Conservation (phyloP, 1,284 basidiomycete genomes). For the Tilletia walkeri region DNA sequence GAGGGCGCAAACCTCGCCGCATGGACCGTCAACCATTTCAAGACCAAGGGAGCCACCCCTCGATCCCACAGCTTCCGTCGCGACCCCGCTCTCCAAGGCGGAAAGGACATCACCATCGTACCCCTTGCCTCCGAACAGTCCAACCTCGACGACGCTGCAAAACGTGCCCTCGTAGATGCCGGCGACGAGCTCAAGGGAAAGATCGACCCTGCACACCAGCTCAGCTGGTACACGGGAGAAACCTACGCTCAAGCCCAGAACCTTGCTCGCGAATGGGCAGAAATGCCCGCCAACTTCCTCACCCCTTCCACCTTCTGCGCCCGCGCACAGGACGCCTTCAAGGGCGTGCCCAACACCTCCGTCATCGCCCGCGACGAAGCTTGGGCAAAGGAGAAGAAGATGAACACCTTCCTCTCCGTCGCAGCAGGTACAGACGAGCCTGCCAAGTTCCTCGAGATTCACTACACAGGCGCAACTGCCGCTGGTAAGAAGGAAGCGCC, state of each 20-base stretch:
- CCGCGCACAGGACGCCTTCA: constrained; percentile 69
- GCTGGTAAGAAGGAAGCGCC: constrained; percentile 50
- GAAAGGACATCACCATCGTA: constrained; percentile 42
- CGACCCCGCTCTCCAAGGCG: constrained; percentile 41
- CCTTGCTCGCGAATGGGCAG: constrained; percentile 78
- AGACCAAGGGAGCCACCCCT: constrained; percentile 44
- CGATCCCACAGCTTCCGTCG: constrained; percentile 28
- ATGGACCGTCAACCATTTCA: constrained; percentile 53
- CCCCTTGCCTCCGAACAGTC: constrained; percentile 33
- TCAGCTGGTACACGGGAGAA: constrained; percentile 52
- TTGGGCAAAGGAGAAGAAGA: constrained; percentile 80
- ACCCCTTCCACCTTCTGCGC: constrained; percentile 67
- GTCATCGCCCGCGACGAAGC: constrained; percentile 74
- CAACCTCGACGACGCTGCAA: constrained; percentile 31
- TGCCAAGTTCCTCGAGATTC: constrained; percentile 81
- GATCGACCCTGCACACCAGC: constrained; percentile 29
- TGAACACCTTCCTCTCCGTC: constrained; percentile 86
- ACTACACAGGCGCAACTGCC: constrained; percentile 73
- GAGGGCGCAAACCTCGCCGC: constrained; percentile 47
- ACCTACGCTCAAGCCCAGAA: constrained; percentile 78
- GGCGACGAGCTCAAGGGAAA: constrained; percentile 41
- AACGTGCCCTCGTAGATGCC: constrained; percentile 40
- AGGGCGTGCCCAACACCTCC: constrained; percentile 68
- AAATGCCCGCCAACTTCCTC: constrained; percentile 74
- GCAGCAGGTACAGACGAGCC: constrained; percentile 78